Evolutionary conservation across 805 yeast species (phyloP).

Genomic region (Candida patagonica): DNA sequence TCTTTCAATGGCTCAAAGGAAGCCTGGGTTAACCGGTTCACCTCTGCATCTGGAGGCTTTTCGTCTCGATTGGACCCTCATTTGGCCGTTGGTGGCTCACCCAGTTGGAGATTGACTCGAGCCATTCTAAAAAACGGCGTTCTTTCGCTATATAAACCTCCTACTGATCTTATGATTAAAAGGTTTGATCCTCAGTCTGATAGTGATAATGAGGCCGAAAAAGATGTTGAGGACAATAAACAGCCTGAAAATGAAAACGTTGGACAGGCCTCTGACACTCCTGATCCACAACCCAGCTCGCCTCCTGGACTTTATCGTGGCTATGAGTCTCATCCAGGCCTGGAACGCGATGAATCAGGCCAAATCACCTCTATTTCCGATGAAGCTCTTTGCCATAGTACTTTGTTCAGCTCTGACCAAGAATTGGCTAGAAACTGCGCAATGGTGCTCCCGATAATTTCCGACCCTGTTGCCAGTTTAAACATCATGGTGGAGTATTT

Average conservation of each 20-base stretch:
- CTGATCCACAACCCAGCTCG: not conserved
- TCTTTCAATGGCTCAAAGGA: slow-evolving; percentile 27
- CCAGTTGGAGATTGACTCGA: slow-evolving; percentile 39
- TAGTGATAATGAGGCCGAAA: not conserved
- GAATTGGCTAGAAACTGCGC: slow-evolving; percentile 36
- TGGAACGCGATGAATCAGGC: slow-evolving; percentile 40
- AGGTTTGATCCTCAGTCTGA: slow-evolving; percentile 21
- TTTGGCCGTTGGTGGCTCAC: not conserved
- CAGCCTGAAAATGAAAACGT: not conserved
- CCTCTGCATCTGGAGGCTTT: slow-evolving; percentile 7
- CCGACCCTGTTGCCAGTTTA: slow-evolving; percentile 37
- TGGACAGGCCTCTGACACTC: not conserved
- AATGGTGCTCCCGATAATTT: slow-evolving; percentile 46
- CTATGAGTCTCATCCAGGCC: slow-evolving; percentile 49
- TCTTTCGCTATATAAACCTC: slow-evolving; percentile 52
- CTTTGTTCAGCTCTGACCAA: slow-evolving; percentile 43
- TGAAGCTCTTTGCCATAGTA: slow-evolving; percentile 71
- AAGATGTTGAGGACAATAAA: too few species aligned
- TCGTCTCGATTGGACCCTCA: slow-evolving; percentile 4
- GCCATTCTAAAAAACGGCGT: slow-evolving; percentile 66
- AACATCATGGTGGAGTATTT: slow-evolving; percentile 38
- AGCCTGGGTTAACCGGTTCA: slow-evolving; percentile 50
- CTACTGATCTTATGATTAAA: slow-evolving; percentile 37
- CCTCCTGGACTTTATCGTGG: slow-evolving; percentile 11
- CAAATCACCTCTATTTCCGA: slow-evolving; percentile 45